These are phyloP conservation scores for Chondrostereum purpureum DNA, from an alignment of 1,284 basidiomycete species.

Conservation along the genomic window DNA sequence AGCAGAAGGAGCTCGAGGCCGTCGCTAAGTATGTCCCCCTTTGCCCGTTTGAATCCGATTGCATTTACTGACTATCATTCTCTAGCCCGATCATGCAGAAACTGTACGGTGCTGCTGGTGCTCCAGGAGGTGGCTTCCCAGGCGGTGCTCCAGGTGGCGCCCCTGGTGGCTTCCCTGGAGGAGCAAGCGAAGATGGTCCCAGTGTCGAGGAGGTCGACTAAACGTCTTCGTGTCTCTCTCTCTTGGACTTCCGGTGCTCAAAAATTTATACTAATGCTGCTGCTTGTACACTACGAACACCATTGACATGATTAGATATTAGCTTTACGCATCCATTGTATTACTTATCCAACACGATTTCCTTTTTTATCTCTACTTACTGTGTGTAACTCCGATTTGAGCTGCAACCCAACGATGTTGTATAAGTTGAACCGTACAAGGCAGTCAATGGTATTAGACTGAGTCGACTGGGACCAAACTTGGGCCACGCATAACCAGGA, in stretches of 20 bases:
- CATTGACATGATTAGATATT: not conserved
- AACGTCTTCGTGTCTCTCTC: constrained; percentile 18
- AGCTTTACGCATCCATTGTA: constrained; percentile 1
- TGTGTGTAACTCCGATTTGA: no score
- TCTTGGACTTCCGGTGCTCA: not conserved
- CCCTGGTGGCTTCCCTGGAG: constrained; percentile 49
- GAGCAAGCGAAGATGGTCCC: constrained; percentile 65
- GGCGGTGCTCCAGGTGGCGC: no score
- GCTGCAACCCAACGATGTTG: no score
- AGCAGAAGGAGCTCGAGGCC: constrained; percentile 93
- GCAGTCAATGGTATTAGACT: no score
- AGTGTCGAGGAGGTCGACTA: constrained; percentile 87
- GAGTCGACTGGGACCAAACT: no score
- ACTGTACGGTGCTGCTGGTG: constrained; percentile 78
- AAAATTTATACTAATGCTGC: constrained; percentile 4
- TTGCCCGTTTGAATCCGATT: constrained; percentile 1
- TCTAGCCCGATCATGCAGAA: constrained; percentile 86
- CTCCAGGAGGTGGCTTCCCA: constrained; percentile 43
- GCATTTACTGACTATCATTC: constrained; percentile 11
- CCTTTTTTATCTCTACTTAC: not conserved
- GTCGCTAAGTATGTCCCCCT: constrained; percentile 56
- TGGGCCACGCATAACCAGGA: no score
- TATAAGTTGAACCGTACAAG: no score
- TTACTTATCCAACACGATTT: not conserved
- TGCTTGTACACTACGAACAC: constrained; percentile 2